A percentile compares a stretch with the other conserved stretches of the same genome.
Evolutionary conservation across 805 yeast genomes (phyloP).

Genomic region (Lipomyces kockii): DNA sequence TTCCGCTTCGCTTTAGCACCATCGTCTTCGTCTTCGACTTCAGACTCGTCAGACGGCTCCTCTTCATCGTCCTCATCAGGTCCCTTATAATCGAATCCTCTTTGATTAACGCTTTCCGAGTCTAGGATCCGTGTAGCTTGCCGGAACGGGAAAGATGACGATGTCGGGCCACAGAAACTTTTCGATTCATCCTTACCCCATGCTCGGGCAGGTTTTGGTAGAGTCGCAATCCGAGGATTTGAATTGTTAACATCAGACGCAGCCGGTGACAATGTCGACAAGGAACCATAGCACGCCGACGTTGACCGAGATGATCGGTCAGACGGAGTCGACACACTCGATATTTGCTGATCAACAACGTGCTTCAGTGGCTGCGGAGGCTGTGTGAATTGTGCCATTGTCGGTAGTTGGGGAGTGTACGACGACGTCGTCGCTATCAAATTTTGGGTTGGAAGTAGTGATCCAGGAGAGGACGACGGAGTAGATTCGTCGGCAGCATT

Average conservation of each 20-base stretch:
- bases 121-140: slow-evolving; percentile 4
- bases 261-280: slow-evolving; percentile 17
- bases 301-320: slow-evolving; percentile 6
- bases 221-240: neutral
- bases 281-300: slow-evolving; percentile 9
- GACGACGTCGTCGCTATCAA: neutral
- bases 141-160: slow-evolving; percentile 19
- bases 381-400: neutral
- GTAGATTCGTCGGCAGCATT: neutral
- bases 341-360: neutral
- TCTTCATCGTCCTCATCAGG: slow-evolving; percentile 13
- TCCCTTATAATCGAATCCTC: slow-evolving; percentile 5
- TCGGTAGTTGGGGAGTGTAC: neutral
- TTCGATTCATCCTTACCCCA: slow-evolving; percentile 18
- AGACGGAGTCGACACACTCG: neutral
- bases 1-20: neutral
- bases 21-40: slow-evolving; percentile 3
- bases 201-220: slow-evolving; percentile 19
- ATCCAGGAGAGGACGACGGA: neutral
- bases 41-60: slow-evolving; percentile 9
- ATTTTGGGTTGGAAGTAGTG: neutral
- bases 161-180: slow-evolving; percentile 20
- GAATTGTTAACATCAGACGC: neutral
- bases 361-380: neutral
- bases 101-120: neutral